Evolutionary conservation across 306 rosid species (phyloP).

Genomic region (Begonia peltatifolia): DNA sequence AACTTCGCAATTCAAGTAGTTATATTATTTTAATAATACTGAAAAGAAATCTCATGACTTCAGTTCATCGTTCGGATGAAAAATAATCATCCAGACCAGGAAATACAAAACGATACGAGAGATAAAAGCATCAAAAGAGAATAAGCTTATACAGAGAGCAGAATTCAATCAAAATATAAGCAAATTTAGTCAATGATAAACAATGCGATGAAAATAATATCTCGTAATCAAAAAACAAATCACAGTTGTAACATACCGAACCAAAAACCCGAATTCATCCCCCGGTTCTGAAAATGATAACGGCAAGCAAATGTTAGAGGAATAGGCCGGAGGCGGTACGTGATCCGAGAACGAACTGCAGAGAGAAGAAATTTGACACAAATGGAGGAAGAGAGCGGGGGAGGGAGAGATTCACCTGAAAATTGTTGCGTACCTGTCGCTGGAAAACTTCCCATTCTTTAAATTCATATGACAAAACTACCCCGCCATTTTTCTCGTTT

Average conservation of each 20-base stretch:
- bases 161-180: too few species aligned
- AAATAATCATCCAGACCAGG: too few species aligned
- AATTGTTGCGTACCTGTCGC: not conserved
- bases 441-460: not conserved
- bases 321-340: not conserved
- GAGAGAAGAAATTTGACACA: not conserved
- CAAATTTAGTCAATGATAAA: too few species aligned
- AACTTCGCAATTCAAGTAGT: too few species aligned
- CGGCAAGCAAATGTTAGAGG: not conserved
- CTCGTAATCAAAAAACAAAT: too few species aligned
- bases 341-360: not conserved
- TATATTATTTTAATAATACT: too few species aligned
- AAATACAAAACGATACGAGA: too few species aligned
- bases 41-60: too few species aligned
- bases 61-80: too few species aligned
- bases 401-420: not conserved
- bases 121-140: too few species aligned
- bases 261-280: not conserved
- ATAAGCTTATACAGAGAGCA: too few species aligned
- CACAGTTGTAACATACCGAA: constrained; percentile 12
- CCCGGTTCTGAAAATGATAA: not conserved
- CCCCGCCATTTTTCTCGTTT: constrained; percentile 16
- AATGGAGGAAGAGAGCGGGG: constrained; percentile 3
- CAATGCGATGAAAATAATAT: too few species aligned
- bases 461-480: constrained; percentile 15